These are phyloP conservation scores for Triangularia verruculosa DNA, from an alignment of 2,329 filamentous ascomycete genomes.

Conservation along the genomic window DNA sequence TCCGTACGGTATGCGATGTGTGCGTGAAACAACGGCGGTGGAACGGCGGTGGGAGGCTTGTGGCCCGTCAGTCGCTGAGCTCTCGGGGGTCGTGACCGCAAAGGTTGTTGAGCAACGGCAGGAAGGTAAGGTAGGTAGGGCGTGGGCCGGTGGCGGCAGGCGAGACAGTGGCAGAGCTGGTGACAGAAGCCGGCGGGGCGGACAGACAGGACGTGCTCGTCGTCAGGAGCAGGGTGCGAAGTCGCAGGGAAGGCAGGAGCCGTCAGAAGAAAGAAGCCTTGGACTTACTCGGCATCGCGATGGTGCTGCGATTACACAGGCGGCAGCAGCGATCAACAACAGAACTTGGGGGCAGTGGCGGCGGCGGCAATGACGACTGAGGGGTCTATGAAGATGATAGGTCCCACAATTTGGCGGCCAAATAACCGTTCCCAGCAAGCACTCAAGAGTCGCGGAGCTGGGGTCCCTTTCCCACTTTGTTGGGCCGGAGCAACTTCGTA, in stretches of 20 bases:
- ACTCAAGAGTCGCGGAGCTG: conserved; percentile 6
- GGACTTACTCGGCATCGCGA: conserved; percentile 29
- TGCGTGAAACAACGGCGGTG: neutral
- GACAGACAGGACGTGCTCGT: neutral
- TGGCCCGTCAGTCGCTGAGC: neutral
- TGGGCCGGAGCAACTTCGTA: neutral
- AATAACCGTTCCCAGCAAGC: conserved; percentile 1
- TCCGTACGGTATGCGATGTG: neutral
- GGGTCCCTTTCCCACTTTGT: neutral
- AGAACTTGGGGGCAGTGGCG: conserved; percentile 1
- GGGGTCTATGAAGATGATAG: neutral
- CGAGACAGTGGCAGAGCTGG: neutral
- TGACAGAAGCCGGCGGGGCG: conserved; percentile 6
- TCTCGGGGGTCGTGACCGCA: neutral
- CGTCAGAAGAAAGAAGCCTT: conserved; percentile 7
- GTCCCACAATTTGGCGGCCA: conserved; percentile 6
- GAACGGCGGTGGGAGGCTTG: neutral
- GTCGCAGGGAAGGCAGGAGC: conserved; percentile 1
- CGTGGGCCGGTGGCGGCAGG: neutral
- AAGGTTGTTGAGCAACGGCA: too few relatives aligned
- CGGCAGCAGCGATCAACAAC: conserved; percentile 2
- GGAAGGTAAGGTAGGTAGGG: neutral
- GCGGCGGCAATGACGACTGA: neutral
- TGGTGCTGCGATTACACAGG: conserved; percentile 21
- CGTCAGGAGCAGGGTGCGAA: neutral